phyloP scores from a whole-genome alignment of 129 eudicot genomes.

The Flaveria brownii region DNA sequence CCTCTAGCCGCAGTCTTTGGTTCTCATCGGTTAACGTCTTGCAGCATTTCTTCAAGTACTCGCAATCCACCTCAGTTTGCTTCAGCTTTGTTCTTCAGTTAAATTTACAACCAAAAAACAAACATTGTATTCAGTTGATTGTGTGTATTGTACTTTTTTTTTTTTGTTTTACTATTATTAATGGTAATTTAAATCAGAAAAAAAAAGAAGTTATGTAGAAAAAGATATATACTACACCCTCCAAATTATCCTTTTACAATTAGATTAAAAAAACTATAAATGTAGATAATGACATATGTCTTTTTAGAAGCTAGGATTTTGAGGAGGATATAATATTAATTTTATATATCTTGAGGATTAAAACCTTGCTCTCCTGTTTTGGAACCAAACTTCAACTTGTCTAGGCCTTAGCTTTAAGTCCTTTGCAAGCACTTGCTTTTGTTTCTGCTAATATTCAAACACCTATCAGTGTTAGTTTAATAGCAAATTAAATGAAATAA shows the following conservation, averaged over 20 bases:
- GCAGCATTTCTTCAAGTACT: slow-evolving; percentile 70
- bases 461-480: slow-evolving; percentile 7
- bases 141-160: no score
- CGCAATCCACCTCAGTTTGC: slow-evolving; percentile 95
- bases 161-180: no score
- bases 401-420: slow-evolving; percentile 75
- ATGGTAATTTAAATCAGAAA: no score
- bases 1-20: slow-evolving; percentile 69
- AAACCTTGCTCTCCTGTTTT: slow-evolving; percentile 92
- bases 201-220: no score
- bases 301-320: neutral
- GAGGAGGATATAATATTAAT: neutral
- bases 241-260: no score
- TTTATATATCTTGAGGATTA: no score
- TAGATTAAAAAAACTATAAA: no score
- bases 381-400: slow-evolving; percentile 98
- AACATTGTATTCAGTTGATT: no score
- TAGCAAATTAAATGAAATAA: neutral
- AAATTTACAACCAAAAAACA: neutral
- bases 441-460: slow-evolving; percentile 55
- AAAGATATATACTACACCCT: no score
- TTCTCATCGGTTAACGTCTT: slow-evolving; percentile 77
- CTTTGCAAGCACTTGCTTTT: slow-evolving; percentile 76
- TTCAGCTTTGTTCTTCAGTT: slow-evolving; percentile 69
- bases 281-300: neutral